Base-by-base conservation (phyloP, 108 stramenopile genomes). In the Skeletonema tropicum region DNA sequence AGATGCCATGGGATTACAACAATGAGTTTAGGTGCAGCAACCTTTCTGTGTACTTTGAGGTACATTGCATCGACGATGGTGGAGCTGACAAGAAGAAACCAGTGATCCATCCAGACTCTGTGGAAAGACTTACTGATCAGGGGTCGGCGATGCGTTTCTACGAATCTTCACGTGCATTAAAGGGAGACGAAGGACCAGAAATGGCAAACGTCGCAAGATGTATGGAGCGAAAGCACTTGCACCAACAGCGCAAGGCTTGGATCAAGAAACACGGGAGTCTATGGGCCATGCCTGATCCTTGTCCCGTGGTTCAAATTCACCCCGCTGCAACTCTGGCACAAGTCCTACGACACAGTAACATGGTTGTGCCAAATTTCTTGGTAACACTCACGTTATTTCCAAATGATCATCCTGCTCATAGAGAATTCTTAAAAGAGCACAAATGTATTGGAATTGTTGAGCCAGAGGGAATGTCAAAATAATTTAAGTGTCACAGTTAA, bases 181-280 rank as follows among this genome's bases (percentile, higher is more conserved):
- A 92, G 76, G 95, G 95, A 58, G 93, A 92, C 59, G 95, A 96
- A 81, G 95, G 95, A 14, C 84, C 82, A 0, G 95, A 92, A 62
- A 91, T 92, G 86, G 80, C 87, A 12, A 86, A 79, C n/a, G 79
- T 94, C 11, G 92, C 90, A 6, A 65, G 83, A 33, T 85, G 85
- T 23, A 73, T 92, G 58, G 95, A 94, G 71, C 83, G 93, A 29
- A 92, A 92, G 73, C 86, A 92, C n/a, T 70, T 96, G 64, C 63
- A 90, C 60, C 64, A 85, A 39, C 91, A 94, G 71, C 80, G 93
- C n/a, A 90, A 88, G 80, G 79, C 77, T 17, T 96, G 95, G 95
- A 90, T 85, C 30, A 88, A 93, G 69, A 80, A 83, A 64, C 89
- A 94, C 68, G 83, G 87, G 13, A 94, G 90, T 57, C 68, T 95